Conservation (phyloP, 352 stramenopile species). For the Globisporangium acanthophoron region DNA sequence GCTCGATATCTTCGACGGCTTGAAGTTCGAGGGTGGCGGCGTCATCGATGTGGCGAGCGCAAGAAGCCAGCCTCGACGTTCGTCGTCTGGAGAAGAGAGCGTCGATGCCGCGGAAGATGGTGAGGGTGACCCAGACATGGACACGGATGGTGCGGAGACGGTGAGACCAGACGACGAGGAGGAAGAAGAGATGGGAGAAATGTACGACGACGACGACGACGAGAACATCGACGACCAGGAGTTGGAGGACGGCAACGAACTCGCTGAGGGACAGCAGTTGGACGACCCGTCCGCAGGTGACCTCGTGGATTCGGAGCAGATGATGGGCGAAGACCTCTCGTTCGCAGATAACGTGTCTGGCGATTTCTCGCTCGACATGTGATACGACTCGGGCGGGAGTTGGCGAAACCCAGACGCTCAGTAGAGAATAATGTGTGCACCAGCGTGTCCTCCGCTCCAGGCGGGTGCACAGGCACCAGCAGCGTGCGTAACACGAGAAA, state of each 20-base stretch:
- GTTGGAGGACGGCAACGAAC: constrained; percentile 6
- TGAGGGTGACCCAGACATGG: constrained; percentile 18
- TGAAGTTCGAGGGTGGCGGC: constrained; percentile 83
- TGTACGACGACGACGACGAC: constrained; percentile 64
- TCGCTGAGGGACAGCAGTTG: neutral
- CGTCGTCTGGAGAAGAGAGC: constrained; percentile 12
- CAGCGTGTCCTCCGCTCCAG: too few relatives aligned
- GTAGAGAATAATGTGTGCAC: neutral
- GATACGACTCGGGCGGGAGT: neutral
- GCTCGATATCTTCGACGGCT: constrained; percentile 78
- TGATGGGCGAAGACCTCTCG: neutral
- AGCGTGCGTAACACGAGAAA: neutral
- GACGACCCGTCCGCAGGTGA: neutral
- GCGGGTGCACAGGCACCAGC: neutral
- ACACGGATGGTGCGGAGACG: constrained; percentile 32
- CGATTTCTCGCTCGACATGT: constrained; percentile 19
- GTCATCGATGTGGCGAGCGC: constrained; percentile 68
- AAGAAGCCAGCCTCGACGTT: constrained; percentile 12
- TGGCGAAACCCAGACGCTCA: neutral
- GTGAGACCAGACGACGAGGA: constrained; percentile 35
- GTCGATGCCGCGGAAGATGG: constrained; percentile 14
- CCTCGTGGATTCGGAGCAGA: neutral
- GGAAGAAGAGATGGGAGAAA: constrained; percentile 29
- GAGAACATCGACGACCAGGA: constrained; percentile 20
- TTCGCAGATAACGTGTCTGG: constrained; percentile 10